Conservation (phyloP, 306 rosid species). For the Sechiopsis laciniata region DNA sequence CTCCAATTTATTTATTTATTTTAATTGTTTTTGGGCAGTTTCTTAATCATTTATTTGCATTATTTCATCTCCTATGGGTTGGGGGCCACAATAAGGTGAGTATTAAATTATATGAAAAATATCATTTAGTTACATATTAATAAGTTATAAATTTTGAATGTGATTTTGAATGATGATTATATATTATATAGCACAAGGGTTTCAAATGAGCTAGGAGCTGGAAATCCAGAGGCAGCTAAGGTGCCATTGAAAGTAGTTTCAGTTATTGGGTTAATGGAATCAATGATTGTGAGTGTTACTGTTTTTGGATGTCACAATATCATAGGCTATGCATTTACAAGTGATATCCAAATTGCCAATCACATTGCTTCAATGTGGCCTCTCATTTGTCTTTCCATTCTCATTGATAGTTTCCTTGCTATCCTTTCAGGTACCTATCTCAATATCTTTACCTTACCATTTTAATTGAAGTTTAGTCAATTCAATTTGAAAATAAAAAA, state of each 20-base stretch:
- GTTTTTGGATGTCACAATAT: slow-evolving; percentile 31
- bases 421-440: not conserved
- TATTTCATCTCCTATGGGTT: slow-evolving; percentile 45
- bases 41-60: slow-evolving; percentile 43
- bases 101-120: not conserved
- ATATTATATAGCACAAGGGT: slow-evolving; percentile 42
- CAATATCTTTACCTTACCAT: not conserved
- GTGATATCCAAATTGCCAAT: slow-evolving; percentile 40
- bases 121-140: too few species aligned
- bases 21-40: slow-evolving; percentile 32
- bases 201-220: slow-evolving; percentile 22
- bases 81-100: slow-evolving; percentile 60
- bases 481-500: too few species aligned
- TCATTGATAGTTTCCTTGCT: not conserved
- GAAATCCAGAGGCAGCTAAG: slow-evolving; percentile 42
- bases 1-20: too few species aligned
- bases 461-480: too few species aligned
- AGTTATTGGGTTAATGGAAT: slow-evolving; percentile 40
- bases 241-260: slow-evolving; percentile 31
- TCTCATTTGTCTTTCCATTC: slow-evolving; percentile 14
- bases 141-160: too few species aligned
- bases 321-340: slow-evolving; percentile 55
- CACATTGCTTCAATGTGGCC: slow-evolving; percentile 26
- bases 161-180: too few species aligned
- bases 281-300: slow-evolving; percentile 26